These are phyloP conservation scores for Penicillium mononematosum DNA, from an alignment of 495 filamentous ascomycete species.

Conservation along the genomic window DNA sequence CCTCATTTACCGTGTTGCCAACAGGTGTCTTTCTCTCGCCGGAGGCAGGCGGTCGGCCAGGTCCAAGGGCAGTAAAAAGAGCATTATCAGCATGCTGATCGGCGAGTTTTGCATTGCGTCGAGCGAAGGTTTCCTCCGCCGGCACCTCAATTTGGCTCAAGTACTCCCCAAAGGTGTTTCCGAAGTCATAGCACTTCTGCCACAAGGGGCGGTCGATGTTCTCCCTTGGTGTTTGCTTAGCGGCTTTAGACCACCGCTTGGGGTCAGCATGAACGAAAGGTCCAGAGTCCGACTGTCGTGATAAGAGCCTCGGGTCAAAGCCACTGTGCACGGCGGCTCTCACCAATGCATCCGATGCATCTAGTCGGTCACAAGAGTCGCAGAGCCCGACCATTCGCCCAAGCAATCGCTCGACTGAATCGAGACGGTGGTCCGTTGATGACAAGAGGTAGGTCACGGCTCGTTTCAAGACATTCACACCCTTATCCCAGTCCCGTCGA, in stretches of 20 bases:
- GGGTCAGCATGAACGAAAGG: conserved; percentile 26
- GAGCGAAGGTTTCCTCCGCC: conserved; percentile 14
- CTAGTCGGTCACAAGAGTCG: conserved; percentile 33
- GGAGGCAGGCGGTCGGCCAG: conserved; percentile 3
- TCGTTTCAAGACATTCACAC: conserved; percentile 34
- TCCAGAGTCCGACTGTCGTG: conserved; percentile 30
- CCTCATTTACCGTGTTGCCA: conserved; percentile 17
- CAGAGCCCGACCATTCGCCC: conserved; percentile 43
- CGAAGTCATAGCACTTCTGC: conserved; percentile 42
- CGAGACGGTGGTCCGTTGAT: conserved; percentile 28
- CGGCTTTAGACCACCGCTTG: conserved; percentile 33
- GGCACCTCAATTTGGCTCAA: conserved; percentile 25
- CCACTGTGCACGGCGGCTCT: conserved; percentile 40
- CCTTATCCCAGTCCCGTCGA: conserved; percentile 41
- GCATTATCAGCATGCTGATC: conserved; percentile 31
- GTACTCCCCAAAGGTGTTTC: conserved; percentile 26
- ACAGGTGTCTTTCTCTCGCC: background rate
- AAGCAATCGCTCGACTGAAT: conserved; percentile 35
- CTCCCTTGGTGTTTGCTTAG: conserved; percentile 14
- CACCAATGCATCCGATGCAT: conserved; percentile 37
- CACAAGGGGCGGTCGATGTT: conserved; percentile 24
- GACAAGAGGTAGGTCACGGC: conserved; percentile 38
- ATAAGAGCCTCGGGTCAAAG: conserved; percentile 30
- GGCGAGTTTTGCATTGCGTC: conserved; percentile 25
- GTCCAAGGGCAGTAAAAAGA: conserved; percentile 22